These are phyloP conservation scores for Aspergillus floridensis DNA, from an alignment of 2,329 filamentous ascomycete genomes.

Conservation along the genomic window DNA sequence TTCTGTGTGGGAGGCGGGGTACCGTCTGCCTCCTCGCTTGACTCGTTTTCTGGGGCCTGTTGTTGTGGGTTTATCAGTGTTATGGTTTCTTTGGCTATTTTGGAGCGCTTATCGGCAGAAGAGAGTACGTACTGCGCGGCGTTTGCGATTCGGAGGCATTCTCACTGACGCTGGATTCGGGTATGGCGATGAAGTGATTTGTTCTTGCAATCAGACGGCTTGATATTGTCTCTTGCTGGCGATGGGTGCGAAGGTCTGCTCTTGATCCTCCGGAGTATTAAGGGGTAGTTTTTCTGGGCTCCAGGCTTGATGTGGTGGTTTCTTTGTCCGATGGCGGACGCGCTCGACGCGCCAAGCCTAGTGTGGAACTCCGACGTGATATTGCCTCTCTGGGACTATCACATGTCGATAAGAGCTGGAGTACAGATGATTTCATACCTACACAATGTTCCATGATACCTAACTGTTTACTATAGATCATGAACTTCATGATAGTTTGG, in stretches of 20 bases:
- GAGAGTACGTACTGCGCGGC: constrained; percentile 26
- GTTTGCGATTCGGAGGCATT: constrained; percentile 32
- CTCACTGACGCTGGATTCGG: constrained; percentile 1
- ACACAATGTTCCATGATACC: no score
- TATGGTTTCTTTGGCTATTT: neutral
- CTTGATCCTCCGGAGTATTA: neutral
- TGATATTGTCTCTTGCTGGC: neutral
- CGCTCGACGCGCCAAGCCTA: constrained; percentile 20
- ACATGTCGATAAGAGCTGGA: neutral
- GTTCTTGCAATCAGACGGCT: neutral
- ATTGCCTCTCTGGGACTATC: constrained; percentile 16
- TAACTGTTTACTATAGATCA: no score
- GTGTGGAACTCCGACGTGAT: constrained; percentile 16
- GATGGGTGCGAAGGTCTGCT: neutral
- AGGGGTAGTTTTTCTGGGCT: neutral
- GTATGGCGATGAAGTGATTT: neutral
- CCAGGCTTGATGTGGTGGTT: neutral
- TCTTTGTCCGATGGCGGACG: constrained; percentile 12
- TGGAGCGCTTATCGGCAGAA: neutral
- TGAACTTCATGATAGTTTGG: no score
- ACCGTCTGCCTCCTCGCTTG: constrained; percentile 9
- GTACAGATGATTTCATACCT: neutral
- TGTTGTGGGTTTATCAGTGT: neutral
- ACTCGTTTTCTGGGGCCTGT: constrained; percentile 9
- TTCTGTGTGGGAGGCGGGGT: constrained; percentile 5